Conservation (phyloP, 2,329 filamentous ascomycete species). For the Pestalotiopsis sp. region DNA sequence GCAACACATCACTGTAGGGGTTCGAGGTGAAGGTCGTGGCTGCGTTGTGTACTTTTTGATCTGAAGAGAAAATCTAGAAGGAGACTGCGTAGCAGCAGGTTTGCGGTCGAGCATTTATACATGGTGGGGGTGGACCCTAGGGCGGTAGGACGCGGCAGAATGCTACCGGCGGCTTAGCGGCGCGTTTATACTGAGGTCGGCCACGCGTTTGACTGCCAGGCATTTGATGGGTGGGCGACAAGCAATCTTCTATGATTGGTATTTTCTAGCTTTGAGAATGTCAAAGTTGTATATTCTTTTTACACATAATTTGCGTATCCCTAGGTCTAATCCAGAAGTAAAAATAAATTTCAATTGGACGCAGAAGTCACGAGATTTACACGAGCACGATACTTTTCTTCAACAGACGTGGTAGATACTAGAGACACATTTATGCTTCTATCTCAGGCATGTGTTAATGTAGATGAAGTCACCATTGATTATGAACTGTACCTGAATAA, state of each 20-base stretch:
- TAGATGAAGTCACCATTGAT: too few species aligned
- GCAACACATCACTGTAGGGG: conserved; percentile 64
- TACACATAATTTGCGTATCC: too few species aligned
- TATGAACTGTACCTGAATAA: too few species aligned
- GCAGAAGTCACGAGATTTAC: too few species aligned
- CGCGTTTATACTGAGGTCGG: neutral
- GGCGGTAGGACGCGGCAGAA: conserved; percentile 2
- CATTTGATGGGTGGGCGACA: neutral
- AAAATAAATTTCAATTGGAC: too few species aligned
- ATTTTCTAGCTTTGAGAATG: neutral
- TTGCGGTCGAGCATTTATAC: neutral
- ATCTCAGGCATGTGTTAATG: too few species aligned
- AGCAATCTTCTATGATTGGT: neutral
- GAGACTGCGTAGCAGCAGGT: neutral
- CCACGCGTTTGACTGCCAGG: neutral
- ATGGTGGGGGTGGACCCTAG: neutral
- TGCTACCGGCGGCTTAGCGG: neutral
- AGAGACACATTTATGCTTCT: too few species aligned
- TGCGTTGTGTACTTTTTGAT: conserved; percentile 67
- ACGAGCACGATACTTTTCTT: too few species aligned
- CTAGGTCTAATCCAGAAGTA: too few species aligned
- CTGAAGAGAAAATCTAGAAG: conserved; percentile 48
- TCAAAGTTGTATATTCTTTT: too few species aligned
- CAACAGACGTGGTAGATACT: too few species aligned
- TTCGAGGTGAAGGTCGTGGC: conserved; percentile 65